Evolutionary conservation across 202 grass and related monocot species (phyloP), one percentile per base, ranked within the genome.

Genomic region (Zoysia matrella): DNA sequence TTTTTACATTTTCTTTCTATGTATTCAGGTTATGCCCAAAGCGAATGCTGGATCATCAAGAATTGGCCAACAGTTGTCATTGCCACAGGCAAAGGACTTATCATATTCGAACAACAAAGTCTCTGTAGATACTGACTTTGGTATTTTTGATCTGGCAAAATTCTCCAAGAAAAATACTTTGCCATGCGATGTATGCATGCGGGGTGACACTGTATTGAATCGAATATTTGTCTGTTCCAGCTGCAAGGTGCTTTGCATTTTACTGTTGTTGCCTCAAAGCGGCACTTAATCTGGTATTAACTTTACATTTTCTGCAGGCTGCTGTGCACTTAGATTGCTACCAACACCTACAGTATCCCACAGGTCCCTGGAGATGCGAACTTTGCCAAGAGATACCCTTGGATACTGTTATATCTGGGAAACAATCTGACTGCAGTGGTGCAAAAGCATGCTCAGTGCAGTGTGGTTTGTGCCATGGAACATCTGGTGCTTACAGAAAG

Each of bases 251-350:
- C 42, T 84, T 76, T 70, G 6, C 70, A 61, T 79, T 44, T 80
- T 56, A 53, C 41, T 69, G 6, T 78, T 16, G 10, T 36, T 46
- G n/a, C 42, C 18, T 51, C 52, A 22, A 47, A 66, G 30, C 46
- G 81, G n/a, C 60, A 58, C 11, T 53, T 72, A 18, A 12, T 73
- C 74, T 66, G 44, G 2, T 82, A 65, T 73, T 86, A 77, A 88
- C 70, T 73, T 15, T 80, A 9, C 6, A 48, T 78, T 40, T 48
- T 67, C 60, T 73, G 82, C 95, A 95, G 92, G 95, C 90, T 79
- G 83, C 92, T 84, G 92, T 98, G 65, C 95, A 98, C 77, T 91
- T 98, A 72, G 92, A 93, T 73, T 98, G 95, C 73, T 99, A 99
- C 58, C 75, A 74, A 73, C 89, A 76, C 71, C 44, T 85, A 39